phyloP scores from a whole-genome alignment of 176 grass and related monocot genomes.

The Tuctoria greenei region DNA sequence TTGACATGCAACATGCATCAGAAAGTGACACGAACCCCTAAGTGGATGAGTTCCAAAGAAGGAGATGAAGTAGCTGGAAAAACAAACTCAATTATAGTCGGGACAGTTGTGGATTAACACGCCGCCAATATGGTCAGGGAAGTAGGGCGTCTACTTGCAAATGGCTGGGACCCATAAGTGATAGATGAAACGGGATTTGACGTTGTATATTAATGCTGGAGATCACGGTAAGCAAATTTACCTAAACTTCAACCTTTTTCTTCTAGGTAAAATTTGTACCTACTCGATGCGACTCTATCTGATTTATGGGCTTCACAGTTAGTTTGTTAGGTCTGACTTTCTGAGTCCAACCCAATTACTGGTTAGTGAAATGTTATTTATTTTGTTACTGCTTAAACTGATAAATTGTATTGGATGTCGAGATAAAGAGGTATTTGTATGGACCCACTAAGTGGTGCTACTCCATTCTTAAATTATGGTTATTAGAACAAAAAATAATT shows the following conservation, averaged over 20 bases:
- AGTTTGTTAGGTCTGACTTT: not conserved
- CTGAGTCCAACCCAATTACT: not conserved
- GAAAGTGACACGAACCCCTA: constrained; percentile 37
- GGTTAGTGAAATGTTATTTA: not conserved
- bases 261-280: not conserved
- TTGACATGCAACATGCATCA: constrained; percentile 40
- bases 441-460: not conserved
- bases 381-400: not conserved
- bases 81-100: constrained; percentile 33
- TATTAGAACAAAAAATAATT: no score
- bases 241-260: not conserved
- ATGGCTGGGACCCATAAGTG: not conserved
- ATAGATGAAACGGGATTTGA: constrained; percentile 24
- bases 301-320: not conserved
- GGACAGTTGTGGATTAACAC: constrained; percentile 49
- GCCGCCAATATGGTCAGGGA: constrained; percentile 53
- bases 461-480: not conserved
- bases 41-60: constrained; percentile 31
- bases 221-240: not conserved
- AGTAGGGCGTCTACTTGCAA: constrained; percentile 45
- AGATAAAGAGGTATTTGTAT: not conserved
- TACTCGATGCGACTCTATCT: not conserved
- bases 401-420: not conserved
- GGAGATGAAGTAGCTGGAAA: constrained; percentile 10
- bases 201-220: not conserved